Conservation (phyloP, 2,329 filamentous ascomycete genomes). For the Emmonsia crescens region DNA sequence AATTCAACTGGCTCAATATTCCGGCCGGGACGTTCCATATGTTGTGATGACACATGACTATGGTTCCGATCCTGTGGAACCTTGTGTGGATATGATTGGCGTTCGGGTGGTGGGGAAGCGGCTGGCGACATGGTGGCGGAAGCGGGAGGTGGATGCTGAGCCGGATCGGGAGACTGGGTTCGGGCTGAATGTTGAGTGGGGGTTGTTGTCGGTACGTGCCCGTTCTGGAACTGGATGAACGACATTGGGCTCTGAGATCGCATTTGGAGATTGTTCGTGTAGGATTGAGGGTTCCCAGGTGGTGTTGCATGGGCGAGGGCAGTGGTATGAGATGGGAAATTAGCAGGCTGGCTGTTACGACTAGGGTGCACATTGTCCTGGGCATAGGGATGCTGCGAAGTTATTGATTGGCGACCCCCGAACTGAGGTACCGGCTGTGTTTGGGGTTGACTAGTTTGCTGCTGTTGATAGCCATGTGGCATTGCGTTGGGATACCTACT, state of each 20-base stretch:
- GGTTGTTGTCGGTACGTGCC: background rate
- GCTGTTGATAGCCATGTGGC: background rate
- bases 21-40: constrained; percentile 10
- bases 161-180: background rate
- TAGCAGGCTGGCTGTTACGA: background rate
- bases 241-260: background rate
- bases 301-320: background rate
- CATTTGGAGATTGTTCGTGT: background rate
- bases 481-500: background rate
- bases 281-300: background rate
- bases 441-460: background rate
- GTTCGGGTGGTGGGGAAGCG: background rate
- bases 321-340: background rate
- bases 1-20: constrained; percentile 25
- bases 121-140: constrained; percentile 1
- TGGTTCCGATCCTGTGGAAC: background rate
- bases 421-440: background rate
- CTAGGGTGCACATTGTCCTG: background rate
- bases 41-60: background rate
- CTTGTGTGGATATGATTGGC: constrained; percentile 6
- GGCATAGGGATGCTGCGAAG: background rate
- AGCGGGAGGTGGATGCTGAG: constrained; percentile 5
- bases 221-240: background rate
- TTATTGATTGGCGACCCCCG: background rate
- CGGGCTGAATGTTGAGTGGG: background rate